Percentiles rank a stretch among this genome's conserved stretches.
Evolutionary conservation across 345 rosid species (phyloP).

Genomic region (Moringa oleifera): DNA sequence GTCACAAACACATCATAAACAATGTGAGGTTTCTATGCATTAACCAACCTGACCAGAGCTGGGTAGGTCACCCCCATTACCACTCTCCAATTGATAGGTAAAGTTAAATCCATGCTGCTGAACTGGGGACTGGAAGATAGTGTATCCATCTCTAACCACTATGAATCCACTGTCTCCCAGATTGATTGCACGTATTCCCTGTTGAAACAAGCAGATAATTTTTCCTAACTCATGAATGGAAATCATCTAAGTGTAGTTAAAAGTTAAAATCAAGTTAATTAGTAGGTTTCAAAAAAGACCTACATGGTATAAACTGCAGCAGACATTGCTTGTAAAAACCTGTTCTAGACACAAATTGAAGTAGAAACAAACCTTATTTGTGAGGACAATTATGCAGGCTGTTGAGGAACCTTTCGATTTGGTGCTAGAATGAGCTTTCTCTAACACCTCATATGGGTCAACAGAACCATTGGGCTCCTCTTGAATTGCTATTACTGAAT

Average conservation of each 20-base stretch:
- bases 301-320: neutral
- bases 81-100: conserved; percentile 86
- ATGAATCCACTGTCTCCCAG: conserved; percentile 97
- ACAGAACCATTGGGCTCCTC: conserved; percentile 62
- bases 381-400: conserved; percentile 81
- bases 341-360: no score
- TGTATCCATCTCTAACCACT: conserved; percentile 77
- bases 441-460: conserved; percentile 73
- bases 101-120: conserved; percentile 96
- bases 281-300: no score
- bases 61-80: conserved; percentile 65
- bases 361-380: conserved; percentile 49
- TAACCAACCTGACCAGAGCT: conserved; percentile 80
- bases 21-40: neutral
- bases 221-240: no score
- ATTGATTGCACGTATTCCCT: conserved; percentile 80
- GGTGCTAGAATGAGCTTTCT: conserved; percentile 79
- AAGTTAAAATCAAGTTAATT: no score
- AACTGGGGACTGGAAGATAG: conserved; percentile 79
- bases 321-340: neutral
- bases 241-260: no score
- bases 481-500: conserved; percentile 68
- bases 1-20: neutral
- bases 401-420: conserved; percentile 90
- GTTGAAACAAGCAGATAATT: neutral